Conservation (phyloP, 257 asterid genomes). For the Apocynum venetum region DNA sequence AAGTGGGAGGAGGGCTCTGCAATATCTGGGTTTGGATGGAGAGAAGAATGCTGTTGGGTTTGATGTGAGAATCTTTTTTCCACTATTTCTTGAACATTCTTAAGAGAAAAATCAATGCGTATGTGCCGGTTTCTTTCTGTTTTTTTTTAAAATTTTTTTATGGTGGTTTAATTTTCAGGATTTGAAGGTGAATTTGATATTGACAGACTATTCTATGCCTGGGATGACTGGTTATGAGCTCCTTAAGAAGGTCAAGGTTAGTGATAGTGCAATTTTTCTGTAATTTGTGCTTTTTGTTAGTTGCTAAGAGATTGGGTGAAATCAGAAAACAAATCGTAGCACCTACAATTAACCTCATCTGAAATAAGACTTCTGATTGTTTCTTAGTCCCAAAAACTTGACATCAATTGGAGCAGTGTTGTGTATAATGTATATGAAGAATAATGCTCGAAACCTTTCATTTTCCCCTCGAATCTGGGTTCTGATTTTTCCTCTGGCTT, state of each 20-base stretch:
- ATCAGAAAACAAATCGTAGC: neutral
- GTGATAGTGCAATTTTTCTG: conserved; percentile 7
- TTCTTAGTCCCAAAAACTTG: neutral
- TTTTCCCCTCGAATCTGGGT: neutral
- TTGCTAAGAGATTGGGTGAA: neutral
- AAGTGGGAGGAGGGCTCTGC: conserved; percentile 85
- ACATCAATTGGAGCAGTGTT: neutral
- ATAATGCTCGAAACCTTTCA: neutral
- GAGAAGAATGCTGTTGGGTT: conserved; percentile 52
- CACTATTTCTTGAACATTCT: neutral
- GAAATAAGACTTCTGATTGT: neutral
- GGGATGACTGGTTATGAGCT: conserved; percentile 97
- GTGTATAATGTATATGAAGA: neutral
- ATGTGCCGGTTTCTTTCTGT: neutral
- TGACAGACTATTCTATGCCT: conserved; percentile 98
- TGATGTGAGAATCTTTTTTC: conserved; percentile 44
- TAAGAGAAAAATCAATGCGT: neutral
- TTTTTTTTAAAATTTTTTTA: neutral
- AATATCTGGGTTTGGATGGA: conserved; percentile 81
- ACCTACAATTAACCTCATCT: neutral
- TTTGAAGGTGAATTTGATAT: conserved; percentile 74
- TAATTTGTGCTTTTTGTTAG: neutral
- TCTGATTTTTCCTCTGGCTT: neutral
- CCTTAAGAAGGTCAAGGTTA: conserved; percentile 80
- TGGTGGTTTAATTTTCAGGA: conserved; percentile 34